phyloP scores from a whole-genome alignment of 257 asterid genomes.

The Apocynum venetum region DNA sequence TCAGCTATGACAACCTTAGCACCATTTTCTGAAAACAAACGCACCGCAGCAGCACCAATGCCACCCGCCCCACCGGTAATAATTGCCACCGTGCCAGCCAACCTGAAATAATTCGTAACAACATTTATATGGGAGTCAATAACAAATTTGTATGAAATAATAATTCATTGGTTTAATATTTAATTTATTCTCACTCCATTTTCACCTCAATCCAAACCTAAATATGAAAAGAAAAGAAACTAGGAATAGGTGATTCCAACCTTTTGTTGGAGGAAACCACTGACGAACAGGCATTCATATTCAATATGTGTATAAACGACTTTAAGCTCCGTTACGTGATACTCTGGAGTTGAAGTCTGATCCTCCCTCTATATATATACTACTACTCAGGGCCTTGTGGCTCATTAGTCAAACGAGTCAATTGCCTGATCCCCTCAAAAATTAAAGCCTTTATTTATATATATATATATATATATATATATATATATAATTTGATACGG shows the following conservation, averaged over 20 bases:
- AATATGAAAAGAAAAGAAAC: no score
- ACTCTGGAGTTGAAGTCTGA: neutral
- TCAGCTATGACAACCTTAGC: conserved; percentile 54
- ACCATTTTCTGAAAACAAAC: conserved; percentile 32
- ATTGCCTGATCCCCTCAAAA: no score
- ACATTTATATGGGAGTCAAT: no score
- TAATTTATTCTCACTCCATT: no score
- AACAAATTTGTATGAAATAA: no score
- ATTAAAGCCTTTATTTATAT: no score
- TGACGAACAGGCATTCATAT: neutral
- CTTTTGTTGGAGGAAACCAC: conserved; percentile 7
- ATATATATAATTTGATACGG: no score
- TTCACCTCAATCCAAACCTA: no score
- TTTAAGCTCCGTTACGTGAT: neutral
- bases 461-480: no score
- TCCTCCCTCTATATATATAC: neutral
- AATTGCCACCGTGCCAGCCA: conserved; percentile 39
- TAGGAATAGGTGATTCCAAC: neutral
- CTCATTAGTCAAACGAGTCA: no score
- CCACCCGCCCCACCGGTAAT: conserved; percentile 53
- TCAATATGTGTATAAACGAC: neutral
- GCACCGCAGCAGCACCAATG: conserved; percentile 40
- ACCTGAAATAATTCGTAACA: conserved; percentile 14
- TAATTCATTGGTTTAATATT: no score
- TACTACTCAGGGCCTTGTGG: no score